A percentile compares a stretch with the other conserved stretches of the same genome.
Evolutionary conservation across 2,329 filamentous ascomycete species (phyloP).

Genomic region (Fusarium algeriense): DNA sequence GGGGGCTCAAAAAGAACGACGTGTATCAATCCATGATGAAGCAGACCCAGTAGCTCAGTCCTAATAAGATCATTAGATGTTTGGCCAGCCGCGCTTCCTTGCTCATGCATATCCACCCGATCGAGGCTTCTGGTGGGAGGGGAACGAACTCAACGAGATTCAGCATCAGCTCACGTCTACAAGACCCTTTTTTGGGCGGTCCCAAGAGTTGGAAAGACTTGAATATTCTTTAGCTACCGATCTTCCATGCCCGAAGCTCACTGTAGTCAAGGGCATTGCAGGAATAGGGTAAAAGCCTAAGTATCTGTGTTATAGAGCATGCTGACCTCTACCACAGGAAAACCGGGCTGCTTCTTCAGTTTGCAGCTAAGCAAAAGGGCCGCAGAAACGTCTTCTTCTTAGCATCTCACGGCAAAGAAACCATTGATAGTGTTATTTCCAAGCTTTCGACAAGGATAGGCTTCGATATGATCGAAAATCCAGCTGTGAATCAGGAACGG

Average conservation of each 20-base stretch:
- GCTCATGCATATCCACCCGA: background rate
- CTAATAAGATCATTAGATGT: background rate
- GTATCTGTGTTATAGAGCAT: background rate
- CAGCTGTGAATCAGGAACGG: accelerated
- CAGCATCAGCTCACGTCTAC: background rate
- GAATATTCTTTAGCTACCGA: accelerated
- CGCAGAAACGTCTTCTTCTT: background rate
- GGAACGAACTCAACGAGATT: accelerated
- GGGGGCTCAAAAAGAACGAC: accelerated
- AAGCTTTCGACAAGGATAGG: background rate
- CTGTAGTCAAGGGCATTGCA: background rate
- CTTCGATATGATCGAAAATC: background rate
- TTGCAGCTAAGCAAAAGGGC: accelerated
- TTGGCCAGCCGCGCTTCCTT: background rate
- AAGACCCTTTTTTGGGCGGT: accelerated
- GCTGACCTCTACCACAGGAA: accelerated
- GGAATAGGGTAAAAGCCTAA: background rate
- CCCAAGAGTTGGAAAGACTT: background rate
- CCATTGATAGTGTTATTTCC: accelerated
- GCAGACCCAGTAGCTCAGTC: background rate
- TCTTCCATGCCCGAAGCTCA: accelerated
- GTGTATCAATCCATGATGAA: background rate
- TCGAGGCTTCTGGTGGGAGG: background rate
- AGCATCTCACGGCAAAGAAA: accelerated
- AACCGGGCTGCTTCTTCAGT: background rate